A percentile compares a stretch with the other conserved stretches of the same genome.
Evolutionary conservation across 164 flowering plant genomes (phyloP).

Genomic region (Dillenia turbinata): DNA sequence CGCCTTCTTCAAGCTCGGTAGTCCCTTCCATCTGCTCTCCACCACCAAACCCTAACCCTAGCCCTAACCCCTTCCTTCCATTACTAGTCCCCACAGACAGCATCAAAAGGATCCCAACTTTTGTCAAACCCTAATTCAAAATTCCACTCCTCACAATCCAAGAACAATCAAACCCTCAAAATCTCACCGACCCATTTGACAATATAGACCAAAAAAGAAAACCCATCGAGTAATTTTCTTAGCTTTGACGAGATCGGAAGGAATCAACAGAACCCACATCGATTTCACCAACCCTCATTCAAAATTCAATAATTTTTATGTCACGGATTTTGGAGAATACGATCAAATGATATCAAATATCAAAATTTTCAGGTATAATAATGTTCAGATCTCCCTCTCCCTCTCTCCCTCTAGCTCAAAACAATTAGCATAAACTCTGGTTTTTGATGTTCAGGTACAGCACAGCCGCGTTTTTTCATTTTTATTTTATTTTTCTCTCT

Average conservation of each 20-base stretch:
- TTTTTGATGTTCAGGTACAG: constrained; percentile 3
- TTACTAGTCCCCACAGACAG: constrained; percentile 61
- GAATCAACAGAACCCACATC: constrained; percentile 16
- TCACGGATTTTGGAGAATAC: too few relatives aligned
- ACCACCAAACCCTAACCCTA: constrained; percentile 45
- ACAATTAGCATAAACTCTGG: constrained; percentile 7
- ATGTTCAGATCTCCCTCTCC: not conserved
- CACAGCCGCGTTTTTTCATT: constrained; percentile 2
- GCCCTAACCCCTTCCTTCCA: constrained; percentile 65
- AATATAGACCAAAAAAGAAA: constrained; percentile 13
- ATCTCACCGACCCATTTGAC: constrained; percentile 18
- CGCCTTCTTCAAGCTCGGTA: constrained; percentile 94
- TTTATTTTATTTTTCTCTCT: not conserved
- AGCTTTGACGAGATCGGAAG: constrained; percentile 17
- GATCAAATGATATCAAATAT: too few relatives aligned
- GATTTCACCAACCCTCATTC: constrained; percentile 16
- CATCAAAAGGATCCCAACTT: constrained; percentile 33
- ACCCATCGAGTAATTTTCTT: constrained; percentile 15
- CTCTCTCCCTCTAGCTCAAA: constrained; percentile 11
- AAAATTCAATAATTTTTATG: not conserved
- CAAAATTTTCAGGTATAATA: too few relatives aligned
- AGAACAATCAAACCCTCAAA: constrained; percentile 12
- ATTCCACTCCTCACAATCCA: constrained; percentile 3
- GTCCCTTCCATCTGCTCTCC: constrained; percentile 64
- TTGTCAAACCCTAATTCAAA: constrained; percentile 14